Evolutionary conservation across 441 rosid species (phyloP).

Genomic region (Lepidium campestre): DNA sequence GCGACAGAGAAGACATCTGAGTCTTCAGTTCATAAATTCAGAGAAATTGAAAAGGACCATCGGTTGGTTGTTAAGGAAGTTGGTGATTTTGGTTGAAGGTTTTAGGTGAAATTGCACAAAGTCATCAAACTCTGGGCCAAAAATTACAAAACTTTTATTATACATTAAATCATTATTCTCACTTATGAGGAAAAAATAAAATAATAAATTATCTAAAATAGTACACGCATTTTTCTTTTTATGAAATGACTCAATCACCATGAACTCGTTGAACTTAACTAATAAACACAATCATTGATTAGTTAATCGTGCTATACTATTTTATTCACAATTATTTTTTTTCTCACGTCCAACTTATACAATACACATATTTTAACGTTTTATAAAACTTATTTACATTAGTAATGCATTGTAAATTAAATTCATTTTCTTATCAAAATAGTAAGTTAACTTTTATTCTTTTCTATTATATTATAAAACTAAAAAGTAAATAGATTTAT

Average conservation of each 20-base stretch:
- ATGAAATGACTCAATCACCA: background rate
- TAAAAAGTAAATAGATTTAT: too few relatives aligned
- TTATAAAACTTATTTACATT: too few relatives aligned
- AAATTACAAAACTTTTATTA: background rate
- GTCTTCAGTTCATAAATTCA: background rate
- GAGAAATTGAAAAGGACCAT: background rate
- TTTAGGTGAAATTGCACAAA: constrained; percentile 11
- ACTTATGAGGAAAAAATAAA: background rate
- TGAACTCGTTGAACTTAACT: background rate
- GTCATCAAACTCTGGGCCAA: constrained; percentile 2
- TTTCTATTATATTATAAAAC: too few relatives aligned
- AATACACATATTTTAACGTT: background rate
- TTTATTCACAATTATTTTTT: background rate
- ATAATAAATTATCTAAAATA: background rate
- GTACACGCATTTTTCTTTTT: background rate
- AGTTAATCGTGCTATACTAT: constrained; percentile 4
- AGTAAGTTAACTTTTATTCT: too few relatives aligned
- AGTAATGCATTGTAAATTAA: too few relatives aligned
- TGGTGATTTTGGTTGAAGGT: constrained; percentile 29
- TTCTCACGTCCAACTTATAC: background rate
- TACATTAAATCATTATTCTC: background rate
- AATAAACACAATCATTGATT: constrained; percentile 5
- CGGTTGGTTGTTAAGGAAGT: constrained; percentile 28
- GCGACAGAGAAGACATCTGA: constrained; percentile 26
- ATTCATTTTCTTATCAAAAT: too few relatives aligned